These are phyloP conservation scores for Petunia hybrid DNA, from an alignment of 305 asterid genomes.

Conservation along the genomic window DNA sequence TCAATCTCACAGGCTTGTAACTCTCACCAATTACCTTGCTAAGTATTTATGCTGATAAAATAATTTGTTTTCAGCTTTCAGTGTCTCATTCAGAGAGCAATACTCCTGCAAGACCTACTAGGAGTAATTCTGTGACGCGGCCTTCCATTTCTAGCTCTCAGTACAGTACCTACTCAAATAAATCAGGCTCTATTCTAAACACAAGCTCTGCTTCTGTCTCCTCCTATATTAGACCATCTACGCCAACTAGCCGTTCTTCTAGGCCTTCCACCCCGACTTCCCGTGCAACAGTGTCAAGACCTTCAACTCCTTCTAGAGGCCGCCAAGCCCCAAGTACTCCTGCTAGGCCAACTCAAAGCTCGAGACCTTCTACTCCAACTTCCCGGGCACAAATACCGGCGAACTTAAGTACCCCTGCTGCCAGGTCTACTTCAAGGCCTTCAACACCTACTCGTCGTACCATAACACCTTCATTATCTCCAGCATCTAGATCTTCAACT, in stretches of 20 bases:
- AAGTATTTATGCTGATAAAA: conserved; percentile 26
- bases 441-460: conserved; percentile 93
- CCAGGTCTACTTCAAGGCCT: conserved; percentile 79
- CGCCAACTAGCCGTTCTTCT: conserved; percentile 84
- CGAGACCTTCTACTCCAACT: conserved; percentile 98
- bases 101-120: conserved; percentile 68
- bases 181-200: conserved; percentile 74
- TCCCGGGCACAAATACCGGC: conserved; percentile 79
- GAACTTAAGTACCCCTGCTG: conserved; percentile 56
- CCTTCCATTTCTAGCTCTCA: conserved; percentile 81
- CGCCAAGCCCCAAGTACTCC: conserved; percentile 62
- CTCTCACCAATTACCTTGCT: conserved; percentile 11
- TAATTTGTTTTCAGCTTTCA: conserved; percentile 68
- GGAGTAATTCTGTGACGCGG: conserved; percentile 88
- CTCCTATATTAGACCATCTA: conserved; percentile 91
- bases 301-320: conserved; percentile 83
- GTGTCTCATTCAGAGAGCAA: conserved; percentile 86
- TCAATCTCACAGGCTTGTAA: conserved; percentile 16
- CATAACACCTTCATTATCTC: conserved; percentile 64
- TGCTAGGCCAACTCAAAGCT: conserved; percentile 75
- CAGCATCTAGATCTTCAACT: conserved; percentile 60
- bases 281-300: conserved; percentile 75
- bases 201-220: conserved; percentile 97
- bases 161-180: conserved; percentile 71
- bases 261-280: conserved; percentile 86